phyloP scores from a whole-genome alignment of 2,329 filamentous ascomycete genomes.

The Metarhizium brunneum region DNA sequence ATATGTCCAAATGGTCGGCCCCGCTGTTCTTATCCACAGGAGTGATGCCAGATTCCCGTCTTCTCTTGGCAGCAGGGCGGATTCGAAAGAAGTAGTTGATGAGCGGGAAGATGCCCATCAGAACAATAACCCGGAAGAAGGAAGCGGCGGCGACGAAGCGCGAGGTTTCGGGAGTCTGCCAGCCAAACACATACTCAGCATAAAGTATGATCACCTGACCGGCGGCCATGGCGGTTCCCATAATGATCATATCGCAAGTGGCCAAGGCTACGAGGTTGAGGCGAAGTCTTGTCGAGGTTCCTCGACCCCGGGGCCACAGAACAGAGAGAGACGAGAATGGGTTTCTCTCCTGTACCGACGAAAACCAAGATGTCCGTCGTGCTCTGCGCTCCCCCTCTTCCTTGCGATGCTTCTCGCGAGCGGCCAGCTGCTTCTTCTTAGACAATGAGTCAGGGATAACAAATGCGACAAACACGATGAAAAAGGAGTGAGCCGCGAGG shows the following conservation, averaged over 20 bases:
- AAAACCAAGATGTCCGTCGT: conserved; percentile 18
- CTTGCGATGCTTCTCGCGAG: conserved; percentile 56
- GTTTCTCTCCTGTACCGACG: conserved; percentile 42
- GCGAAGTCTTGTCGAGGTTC: conserved; percentile 50
- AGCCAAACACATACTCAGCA: conserved; percentile 68
- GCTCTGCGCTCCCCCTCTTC: conserved; percentile 29
- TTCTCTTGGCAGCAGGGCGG: conserved; percentile 35
- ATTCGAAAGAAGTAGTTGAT: conserved; percentile 67
- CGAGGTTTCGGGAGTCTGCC: conserved; percentile 73
- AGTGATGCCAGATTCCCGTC: conserved; percentile 25
- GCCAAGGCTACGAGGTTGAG: conserved; percentile 78
- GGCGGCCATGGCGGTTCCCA: conserved; percentile 72
- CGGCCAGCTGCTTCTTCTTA: conserved; percentile 57
- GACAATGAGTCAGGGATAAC: conserved; percentile 79
- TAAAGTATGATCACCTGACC: conserved; percentile 81
- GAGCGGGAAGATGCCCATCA: conserved; percentile 66
- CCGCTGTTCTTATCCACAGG: conserved; percentile 49
- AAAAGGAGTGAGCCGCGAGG: conserved; percentile 61
- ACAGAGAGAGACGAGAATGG: conserved; percentile 70
- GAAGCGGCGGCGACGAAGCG: conserved; percentile 76
- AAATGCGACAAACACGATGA: conserved; percentile 62
- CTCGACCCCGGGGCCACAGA: conserved; percentile 62
- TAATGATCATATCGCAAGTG: conserved; percentile 69
- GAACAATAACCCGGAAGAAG: conserved; percentile 61
- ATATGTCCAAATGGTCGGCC: conserved; percentile 69